phyloP scores from a whole-genome alignment of 192 early-diverging fungal genomes.

The Rhizoclosmatium globosum region DNA sequence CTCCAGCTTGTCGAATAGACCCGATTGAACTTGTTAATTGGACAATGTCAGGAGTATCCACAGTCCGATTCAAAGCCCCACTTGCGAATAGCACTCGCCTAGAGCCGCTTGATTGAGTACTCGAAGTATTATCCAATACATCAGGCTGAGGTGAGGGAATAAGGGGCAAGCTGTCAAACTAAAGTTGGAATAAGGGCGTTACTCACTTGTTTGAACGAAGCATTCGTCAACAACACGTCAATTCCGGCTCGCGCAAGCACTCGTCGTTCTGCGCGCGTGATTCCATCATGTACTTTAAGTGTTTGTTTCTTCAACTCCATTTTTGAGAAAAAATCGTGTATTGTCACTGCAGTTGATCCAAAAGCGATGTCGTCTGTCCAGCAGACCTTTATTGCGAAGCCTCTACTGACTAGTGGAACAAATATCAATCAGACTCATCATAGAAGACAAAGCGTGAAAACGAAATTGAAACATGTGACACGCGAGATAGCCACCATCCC shows the following conservation, averaged over 20 bases:
- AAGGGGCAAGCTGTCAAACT: not conserved
- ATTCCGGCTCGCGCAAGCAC: constrained; percentile 38
- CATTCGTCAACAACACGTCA: constrained; percentile 39
- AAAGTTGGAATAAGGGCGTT: too few species aligned
- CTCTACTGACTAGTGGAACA: not conserved
- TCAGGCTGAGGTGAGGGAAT: constrained; percentile 8
- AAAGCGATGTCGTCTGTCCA: not conserved
- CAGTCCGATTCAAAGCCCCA: not conserved
- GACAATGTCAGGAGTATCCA: not conserved
- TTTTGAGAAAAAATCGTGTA: not conserved
- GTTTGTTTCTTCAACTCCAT: not conserved
- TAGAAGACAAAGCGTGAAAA: not conserved
- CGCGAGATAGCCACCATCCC: constrained; percentile 29
- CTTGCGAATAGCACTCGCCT: not conserved
- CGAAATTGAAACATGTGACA: constrained; percentile 16
- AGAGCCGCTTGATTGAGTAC: not conserved
- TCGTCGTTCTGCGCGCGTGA: constrained; percentile 40
- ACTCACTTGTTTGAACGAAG: constrained; percentile 36
- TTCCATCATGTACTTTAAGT: constrained; percentile 23
- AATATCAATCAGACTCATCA: not conserved
- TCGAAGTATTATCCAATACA: constrained; percentile 11
- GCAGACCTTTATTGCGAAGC: not conserved
- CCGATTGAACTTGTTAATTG: constrained; percentile 2
- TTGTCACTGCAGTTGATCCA: not conserved
- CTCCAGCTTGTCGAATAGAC: constrained; percentile 3